Evolutionary conservation across 495 filamentous ascomycete genomes (phyloP).

Genomic region (Lophiotrema nucula): DNA sequence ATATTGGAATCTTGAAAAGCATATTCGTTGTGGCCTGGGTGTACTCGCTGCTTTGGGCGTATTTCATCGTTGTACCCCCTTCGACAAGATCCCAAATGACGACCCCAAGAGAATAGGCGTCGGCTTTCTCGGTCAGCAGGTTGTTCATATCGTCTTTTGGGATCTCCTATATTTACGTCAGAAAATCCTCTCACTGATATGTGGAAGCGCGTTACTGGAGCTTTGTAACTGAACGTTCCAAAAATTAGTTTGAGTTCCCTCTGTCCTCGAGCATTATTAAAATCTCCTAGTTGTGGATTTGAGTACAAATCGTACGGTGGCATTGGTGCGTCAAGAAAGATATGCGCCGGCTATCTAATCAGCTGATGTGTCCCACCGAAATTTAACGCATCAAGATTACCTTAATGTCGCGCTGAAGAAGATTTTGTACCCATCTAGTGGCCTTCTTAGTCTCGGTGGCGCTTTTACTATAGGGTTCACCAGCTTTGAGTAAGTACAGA

Average conservation of each 20-base stretch:
- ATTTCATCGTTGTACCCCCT: background rate
- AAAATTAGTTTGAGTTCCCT: background rate
- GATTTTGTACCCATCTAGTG: background rate
- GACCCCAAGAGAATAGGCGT: background rate
- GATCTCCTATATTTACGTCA: background rate
- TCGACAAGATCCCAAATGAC: background rate
- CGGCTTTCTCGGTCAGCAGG: background rate
- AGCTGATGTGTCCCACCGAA: no score
- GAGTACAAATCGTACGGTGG: background rate
- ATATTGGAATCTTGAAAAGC: background rate
- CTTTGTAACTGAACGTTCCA: background rate
- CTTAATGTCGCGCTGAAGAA: constrained; percentile 4
- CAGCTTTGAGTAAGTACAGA: background rate
- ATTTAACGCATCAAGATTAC: no score
- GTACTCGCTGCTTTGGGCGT: background rate
- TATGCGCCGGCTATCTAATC: background rate
- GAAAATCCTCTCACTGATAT: background rate
- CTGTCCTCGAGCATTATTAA: background rate
- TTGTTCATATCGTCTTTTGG: background rate
- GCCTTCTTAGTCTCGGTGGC: background rate
- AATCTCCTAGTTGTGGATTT: background rate
- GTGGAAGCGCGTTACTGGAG: background rate
- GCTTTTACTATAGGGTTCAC: background rate
- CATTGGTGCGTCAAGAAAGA: background rate
- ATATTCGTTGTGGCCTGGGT: background rate